These are phyloP conservation scores for Malassezia nana DNA, from an alignment of 1,284 basidiomycete species.

Conservation along the genomic window DNA sequence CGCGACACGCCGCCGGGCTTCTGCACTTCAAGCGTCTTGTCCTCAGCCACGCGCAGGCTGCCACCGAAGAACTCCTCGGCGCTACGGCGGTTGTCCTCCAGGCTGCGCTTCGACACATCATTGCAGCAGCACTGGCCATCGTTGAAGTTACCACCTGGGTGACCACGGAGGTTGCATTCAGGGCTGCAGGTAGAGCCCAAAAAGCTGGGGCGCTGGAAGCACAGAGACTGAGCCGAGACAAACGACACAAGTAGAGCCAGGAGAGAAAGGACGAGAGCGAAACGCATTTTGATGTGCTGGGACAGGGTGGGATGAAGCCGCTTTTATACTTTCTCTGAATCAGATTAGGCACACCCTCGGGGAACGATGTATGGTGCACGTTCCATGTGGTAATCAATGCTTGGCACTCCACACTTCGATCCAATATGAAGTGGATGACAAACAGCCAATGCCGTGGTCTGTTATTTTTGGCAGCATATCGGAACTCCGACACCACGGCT, in stretches of 20 bases:
- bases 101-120: background rate
- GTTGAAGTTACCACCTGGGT: background rate
- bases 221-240: constrained; percentile 3
- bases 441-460: no score
- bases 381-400: no score
- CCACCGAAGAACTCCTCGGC: background rate
- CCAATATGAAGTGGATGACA: no score
- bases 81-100: background rate
- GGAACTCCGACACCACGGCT: no score
- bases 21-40: background rate
- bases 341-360: no score
- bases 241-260: background rate
- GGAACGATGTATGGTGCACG: no score
- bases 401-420: no score
- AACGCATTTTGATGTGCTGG: constrained; percentile 1
- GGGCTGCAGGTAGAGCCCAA: background rate
- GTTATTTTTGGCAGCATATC: no score
- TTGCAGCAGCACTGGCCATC: constrained; percentile 4
- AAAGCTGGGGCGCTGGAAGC: constrained; percentile 1
- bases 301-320: background rate
- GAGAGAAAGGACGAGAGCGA: constrained; percentile 2
- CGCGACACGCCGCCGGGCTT: background rate
- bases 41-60: background rate
- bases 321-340: no score
- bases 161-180: constrained; percentile 1